Conservation (phyloP, 1,284 basidiomycete species). For the Rhodotorula glutinis region DNA sequence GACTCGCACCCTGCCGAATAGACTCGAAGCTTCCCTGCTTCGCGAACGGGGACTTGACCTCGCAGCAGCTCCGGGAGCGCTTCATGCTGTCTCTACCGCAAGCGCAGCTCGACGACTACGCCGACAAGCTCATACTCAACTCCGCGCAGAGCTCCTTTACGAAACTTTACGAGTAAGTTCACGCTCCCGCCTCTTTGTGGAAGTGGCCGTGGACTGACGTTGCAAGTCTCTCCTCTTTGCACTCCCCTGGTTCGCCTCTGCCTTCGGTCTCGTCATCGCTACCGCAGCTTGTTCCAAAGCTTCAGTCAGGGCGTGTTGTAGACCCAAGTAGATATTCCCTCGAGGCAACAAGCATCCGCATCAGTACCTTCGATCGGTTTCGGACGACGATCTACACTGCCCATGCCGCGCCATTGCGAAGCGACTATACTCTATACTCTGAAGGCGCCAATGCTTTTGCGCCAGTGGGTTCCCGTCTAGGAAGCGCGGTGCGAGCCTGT, state of each 20-base stretch:
- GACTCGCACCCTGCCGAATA: constrained; percentile 46
- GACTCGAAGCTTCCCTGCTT: constrained; percentile 94
- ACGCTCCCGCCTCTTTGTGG: too few species aligned
- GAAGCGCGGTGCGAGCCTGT: too few species aligned
- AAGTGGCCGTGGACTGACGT: too few species aligned
- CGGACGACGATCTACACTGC: too few species aligned
- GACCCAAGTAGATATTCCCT: too few species aligned
- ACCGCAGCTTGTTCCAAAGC: constrained; percentile 14
- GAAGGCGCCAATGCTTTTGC: too few species aligned
- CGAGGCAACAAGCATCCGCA: too few species aligned
- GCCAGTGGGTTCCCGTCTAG: too few species aligned
- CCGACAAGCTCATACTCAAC: constrained; percentile 75
- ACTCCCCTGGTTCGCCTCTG: not conserved
- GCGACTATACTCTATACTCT: too few species aligned
- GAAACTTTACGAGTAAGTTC: constrained; percentile 37
- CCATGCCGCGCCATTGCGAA: too few species aligned
- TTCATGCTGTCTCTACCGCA: constrained; percentile 90
- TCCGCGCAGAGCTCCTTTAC: constrained; percentile 37
- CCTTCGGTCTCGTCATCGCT: too few species aligned
- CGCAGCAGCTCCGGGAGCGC: constrained; percentile 78
- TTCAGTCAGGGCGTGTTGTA: constrained; percentile 13
- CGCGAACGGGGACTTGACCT: constrained; percentile 83
- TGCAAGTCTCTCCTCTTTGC: not conserved
- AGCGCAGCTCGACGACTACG: constrained; percentile 78
- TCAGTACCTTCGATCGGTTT: too few species aligned